A percentile compares a stretch with the other conserved stretches of the same genome.
Conservation (phyloP, 2,329 filamentous ascomycete species). For the Pestalotiopsis sp. region DNA sequence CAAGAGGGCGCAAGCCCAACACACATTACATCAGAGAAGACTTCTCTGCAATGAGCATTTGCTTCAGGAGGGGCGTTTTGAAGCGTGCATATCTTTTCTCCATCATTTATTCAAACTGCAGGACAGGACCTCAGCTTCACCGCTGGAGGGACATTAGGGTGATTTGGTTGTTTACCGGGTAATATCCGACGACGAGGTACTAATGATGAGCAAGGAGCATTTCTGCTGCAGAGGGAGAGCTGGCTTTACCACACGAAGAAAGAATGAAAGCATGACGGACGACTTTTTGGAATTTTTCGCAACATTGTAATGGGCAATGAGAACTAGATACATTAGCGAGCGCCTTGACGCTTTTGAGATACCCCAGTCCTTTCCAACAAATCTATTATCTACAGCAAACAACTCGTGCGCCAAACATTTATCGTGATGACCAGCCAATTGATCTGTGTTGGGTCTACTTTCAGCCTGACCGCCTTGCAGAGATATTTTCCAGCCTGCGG, state of each 20-base stretch:
- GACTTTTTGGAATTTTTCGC: not conserved
- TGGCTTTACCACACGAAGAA: conserved; percentile 6
- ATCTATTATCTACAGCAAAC: not conserved
- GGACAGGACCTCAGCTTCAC: not conserved
- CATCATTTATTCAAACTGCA: conserved; percentile 6
- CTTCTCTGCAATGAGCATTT: conserved; percentile 10
- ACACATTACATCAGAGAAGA: conserved; percentile 9
- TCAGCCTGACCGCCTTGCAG: not conserved
- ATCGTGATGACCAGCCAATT: not conserved
- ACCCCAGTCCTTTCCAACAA: conserved; percentile 17
- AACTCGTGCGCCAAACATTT: not conserved
- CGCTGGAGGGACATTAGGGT: not conserved
- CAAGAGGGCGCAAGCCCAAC: conserved; percentile 30
- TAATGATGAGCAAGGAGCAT: not conserved
- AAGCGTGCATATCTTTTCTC: not conserved
- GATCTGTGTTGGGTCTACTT: too few relatives aligned
- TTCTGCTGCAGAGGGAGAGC: conserved; percentile 6
- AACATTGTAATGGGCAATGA: not conserved
- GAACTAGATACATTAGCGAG: conserved; percentile 9
- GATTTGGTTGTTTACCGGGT: not conserved
- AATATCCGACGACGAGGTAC: not conserved
- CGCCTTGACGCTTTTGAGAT: conserved; percentile 14
- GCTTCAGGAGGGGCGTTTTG: conserved; percentile 10
- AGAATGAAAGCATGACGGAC: conserved; percentile 4
- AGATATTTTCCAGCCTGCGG: not conserved